A percentile compares a stretch with the other conserved stretches of the same genome.
These are phyloP conservation scores for Podochytrium sp. DNA, from an alignment of 192 early-diverging fungal genomes.

Conservation along the genomic window DNA sequence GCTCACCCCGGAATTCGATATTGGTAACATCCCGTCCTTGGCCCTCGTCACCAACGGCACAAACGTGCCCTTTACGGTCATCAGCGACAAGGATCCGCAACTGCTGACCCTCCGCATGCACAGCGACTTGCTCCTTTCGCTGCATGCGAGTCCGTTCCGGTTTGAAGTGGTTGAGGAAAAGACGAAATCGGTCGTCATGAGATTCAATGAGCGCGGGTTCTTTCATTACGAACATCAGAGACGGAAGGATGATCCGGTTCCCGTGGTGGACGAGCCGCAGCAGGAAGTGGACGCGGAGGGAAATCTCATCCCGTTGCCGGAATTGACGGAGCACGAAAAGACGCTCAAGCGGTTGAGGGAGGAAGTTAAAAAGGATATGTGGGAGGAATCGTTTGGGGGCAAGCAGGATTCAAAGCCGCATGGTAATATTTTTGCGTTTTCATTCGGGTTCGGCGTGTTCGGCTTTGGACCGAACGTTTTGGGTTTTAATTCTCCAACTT, in stretches of 20 bases:
- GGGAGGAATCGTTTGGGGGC: conserved; percentile 90
- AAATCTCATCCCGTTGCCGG: background rate
- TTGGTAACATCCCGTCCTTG: background rate
- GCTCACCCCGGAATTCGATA: background rate
- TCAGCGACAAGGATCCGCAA: background rate
- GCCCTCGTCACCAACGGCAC: conserved; percentile 2
- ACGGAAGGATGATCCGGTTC: conserved; percentile 46
- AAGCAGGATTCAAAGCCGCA: conserved; percentile 92
- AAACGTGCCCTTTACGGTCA: background rate
- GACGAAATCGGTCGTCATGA: conserved; percentile 50
- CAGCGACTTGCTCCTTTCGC: background rate
- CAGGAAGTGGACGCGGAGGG: background rate
- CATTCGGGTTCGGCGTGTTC: background rate
- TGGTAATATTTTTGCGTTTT: conserved; percentile 47
- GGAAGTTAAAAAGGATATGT: conserved; percentile 58
- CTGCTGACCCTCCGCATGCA: background rate
- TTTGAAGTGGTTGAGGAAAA: conserved; percentile 28
- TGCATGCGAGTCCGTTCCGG: conserved; percentile 51
- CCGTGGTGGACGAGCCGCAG: background rate
- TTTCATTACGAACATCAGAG: conserved; percentile 84
- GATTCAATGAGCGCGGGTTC: conserved; percentile 83
- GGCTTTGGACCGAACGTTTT: too few species aligned
- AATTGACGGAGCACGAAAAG: conserved; percentile 44
- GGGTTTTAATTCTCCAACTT: background rate
- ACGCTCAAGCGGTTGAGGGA: conserved; percentile 51